Evolutionary conservation across 768 basidiomycete genomes (phyloP), one percentile per base, ranked within the genome.

Genomic region (Tricholoma flavovirens): DNA sequence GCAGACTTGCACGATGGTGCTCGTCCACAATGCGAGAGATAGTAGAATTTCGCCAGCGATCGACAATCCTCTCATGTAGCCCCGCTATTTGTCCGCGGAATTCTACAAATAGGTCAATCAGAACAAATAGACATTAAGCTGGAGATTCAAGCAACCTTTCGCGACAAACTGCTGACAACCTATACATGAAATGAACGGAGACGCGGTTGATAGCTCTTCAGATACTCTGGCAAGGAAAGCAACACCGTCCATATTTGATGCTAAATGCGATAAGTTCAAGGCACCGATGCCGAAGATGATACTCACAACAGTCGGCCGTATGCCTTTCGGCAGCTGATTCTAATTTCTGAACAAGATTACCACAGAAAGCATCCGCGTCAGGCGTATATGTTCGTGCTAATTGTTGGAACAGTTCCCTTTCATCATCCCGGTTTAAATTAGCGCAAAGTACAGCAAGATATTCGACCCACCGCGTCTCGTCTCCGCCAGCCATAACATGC

Each of bases 41-140:
- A n/a, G 71, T 72, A 50, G 71, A 60, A 29, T 74, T 67, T 62
- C 77, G 75, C 88, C 88, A 88, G 46, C 71, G 73, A 56, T 76
- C 70, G 56, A 84, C 69, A 10, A 81, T 75, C 22, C 65, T 71
- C 46, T 77, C 68, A 58, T 81, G 77, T 5, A 86, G 62, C 1
- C 62, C 64, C 26, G 66, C 60, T 40, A 77, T 66, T 35, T 74
- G 69, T 33, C 69, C 64, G 57, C 74, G 76, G 66, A 88, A 85
- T 35, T 72, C 88, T 88, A 52, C 38, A 22, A 62, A 38, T 35
- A 26, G 4, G 19, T 6, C 2, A 42, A 11, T 53, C 6, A 59
- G 32, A 35, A 58, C 22, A 29, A 38, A 35, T 10, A 42, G 11
- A 48, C 32, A 24, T 6, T 26, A 24, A 36, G 24, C 26, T 7